phyloP scores from a whole-genome alignment of 192 early-diverging fungal genomes.

The Gamsiella multidivaricata region DNA sequence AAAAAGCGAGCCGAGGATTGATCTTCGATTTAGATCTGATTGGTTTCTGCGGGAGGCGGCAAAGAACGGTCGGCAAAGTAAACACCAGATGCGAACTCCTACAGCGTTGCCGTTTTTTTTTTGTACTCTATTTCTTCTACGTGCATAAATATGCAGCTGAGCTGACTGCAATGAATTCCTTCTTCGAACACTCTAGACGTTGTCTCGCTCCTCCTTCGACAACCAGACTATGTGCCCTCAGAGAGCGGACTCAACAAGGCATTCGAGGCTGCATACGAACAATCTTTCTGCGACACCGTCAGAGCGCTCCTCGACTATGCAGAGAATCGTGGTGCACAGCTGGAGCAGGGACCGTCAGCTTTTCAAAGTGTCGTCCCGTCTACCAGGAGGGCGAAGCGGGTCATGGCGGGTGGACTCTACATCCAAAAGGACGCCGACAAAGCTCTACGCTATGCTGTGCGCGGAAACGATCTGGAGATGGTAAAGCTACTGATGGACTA shows the following conservation, averaged over 20 bases:
- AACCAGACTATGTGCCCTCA: constrained; percentile 35
- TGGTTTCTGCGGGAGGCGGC: constrained; percentile 49
- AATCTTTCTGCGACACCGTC: constrained; percentile 33
- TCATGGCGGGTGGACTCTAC: constrained; percentile 27
- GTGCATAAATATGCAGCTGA: no score
- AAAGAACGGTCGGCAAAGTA: constrained; percentile 41
- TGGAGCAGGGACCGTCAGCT: background rate
- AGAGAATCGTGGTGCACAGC: constrained; percentile 19
- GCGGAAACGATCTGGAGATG: constrained; percentile 50
- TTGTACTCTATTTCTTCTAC: background rate
- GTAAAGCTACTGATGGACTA: constrained; percentile 43
- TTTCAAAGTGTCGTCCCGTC: constrained; percentile 20
- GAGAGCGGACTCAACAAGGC: constrained; percentile 51
- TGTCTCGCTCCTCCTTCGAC: constrained; percentile 23
- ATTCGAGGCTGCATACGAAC: constrained; percentile 42
- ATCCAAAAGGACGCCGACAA: constrained; percentile 50
- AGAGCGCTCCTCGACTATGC: constrained; percentile 42
- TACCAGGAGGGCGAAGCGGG: constrained; percentile 22
- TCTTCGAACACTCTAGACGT: background rate
- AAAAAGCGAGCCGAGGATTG: constrained; percentile 26
- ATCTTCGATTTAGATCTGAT: constrained; percentile 33
- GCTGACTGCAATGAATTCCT: no score
- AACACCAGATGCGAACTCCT: background rate
- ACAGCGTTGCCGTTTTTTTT: background rate
- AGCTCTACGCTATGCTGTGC: constrained; percentile 47